These are phyloP conservation scores for Uronychia binucleata DNA, from an alignment of 73 alveolate species.

Conservation along the genomic window DNA sequence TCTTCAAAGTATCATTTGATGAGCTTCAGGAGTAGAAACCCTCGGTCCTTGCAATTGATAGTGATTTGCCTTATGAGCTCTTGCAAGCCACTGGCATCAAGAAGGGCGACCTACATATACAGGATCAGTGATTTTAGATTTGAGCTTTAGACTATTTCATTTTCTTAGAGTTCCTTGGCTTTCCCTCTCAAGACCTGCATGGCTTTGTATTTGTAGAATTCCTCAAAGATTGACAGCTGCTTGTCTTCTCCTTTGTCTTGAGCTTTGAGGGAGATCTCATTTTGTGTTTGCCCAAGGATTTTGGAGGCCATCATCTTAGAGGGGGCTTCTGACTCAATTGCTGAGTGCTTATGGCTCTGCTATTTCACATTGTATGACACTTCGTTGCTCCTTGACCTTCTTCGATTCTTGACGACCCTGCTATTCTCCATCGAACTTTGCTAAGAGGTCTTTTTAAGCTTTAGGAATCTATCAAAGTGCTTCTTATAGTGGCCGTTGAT, in stretches of 20 bases:
- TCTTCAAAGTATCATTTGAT: slow-evolving; percentile 25
- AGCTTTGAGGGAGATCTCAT: too few species aligned
- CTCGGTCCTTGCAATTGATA: slow-evolving; percentile 3
- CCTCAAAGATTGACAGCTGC: slow-evolving; percentile 2
- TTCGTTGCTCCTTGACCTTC: not conserved
- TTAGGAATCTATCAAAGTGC: not conserved
- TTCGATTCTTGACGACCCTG: not conserved
- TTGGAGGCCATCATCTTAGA: too few species aligned
- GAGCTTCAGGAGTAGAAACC: slow-evolving; percentile 14
- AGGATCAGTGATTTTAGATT: slow-evolving; percentile 3
- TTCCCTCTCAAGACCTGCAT: not conserved
- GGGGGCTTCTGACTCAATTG: too few species aligned
- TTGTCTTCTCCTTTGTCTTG: too few species aligned
- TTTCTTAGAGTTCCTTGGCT: not conserved
- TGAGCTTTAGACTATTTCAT: not conserved
- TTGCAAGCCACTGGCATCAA: not conserved
- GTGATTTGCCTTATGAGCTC: slow-evolving; percentile 31
- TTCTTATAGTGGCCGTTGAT: not conserved
- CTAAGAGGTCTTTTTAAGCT: not conserved
- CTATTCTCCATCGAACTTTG: not conserved
- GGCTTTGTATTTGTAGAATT: slow-evolving; percentile 7
- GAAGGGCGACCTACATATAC: not conserved
- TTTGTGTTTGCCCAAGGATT: too few species aligned
- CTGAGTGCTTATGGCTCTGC: too few species aligned
- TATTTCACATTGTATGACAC: too few species aligned